phyloP scores from a whole-genome alignment of 2,329 filamentous ascomycete species.

The Sordariomycetes sp. region DNA sequence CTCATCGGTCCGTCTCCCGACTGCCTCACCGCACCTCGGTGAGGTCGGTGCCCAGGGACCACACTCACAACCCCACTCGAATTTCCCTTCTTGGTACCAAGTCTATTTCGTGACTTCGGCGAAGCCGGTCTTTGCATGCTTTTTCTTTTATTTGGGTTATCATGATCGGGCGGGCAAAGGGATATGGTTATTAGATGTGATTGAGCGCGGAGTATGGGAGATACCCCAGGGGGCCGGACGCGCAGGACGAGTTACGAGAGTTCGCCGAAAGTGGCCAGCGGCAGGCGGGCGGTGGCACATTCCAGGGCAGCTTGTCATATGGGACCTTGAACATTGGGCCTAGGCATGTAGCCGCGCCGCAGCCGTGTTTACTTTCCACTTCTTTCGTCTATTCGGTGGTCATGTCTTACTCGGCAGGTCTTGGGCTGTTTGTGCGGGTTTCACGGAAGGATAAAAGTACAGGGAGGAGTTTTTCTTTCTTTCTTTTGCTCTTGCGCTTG shows the following conservation, averaged over 20 bases:
- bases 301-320: background rate
- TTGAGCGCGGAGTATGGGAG: background rate
- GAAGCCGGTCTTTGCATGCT: background rate
- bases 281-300: background rate
- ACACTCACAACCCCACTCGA: background rate
- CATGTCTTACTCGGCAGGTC: background rate
- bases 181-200: background rate
- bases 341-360: background rate
- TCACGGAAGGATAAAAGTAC: background rate
- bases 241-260: background rate
- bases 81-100: background rate
- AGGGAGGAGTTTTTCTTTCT: background rate
- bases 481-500: background rate
- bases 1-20: background rate
- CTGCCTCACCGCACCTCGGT: background rate
- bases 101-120: background rate
- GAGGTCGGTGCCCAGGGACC: background rate
- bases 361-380: background rate
- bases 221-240: background rate
- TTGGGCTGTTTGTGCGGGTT: background rate
- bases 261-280: background rate
- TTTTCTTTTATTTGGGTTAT: background rate
- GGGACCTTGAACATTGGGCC: background rate
- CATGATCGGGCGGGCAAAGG: background rate
- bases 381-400: background rate